Conservation (phyloP, 2,329 filamentous ascomycete species). For the Sporothrix variecibatus region DNA sequence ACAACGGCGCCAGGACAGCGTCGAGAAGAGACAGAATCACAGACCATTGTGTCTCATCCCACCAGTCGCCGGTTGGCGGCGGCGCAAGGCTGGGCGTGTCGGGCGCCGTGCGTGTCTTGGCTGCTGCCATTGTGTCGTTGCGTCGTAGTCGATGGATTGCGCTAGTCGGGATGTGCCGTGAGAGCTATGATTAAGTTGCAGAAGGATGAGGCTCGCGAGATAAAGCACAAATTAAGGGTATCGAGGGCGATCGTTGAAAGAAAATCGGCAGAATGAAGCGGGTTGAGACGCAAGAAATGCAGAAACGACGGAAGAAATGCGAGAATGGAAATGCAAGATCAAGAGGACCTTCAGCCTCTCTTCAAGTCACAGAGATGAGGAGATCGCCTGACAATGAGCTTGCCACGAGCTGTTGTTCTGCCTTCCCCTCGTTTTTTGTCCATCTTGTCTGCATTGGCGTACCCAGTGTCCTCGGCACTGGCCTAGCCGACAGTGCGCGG, state of each 20-base stretch:
- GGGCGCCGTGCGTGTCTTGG: neutral
- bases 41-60: constrained; percentile 54
- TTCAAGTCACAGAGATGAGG: neutral
- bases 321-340: neutral
- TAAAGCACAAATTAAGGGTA: neutral
- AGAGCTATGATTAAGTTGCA: neutral
- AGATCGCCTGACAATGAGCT: neutral
- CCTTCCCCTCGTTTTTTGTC: constrained; percentile 14
- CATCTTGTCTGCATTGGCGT: neutral
- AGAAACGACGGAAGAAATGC: neutral
- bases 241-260: neutral
- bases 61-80: constrained; percentile 39
- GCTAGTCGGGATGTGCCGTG: neutral
- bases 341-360: neutral
- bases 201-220: neutral
- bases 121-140: neutral
- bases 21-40: constrained; percentile 58
- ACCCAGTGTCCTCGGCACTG: constrained; percentile 26
- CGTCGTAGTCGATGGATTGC: neutral
- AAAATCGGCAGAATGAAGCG: neutral
- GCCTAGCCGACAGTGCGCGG: neutral
- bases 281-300: neutral
- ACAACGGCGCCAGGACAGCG: constrained; percentile 61
- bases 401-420: neutral
- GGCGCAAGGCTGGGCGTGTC: constrained; percentile 6